These are phyloP conservation scores for Eurotiales sp. DNA, from an alignment of 2,329 filamentous ascomycete genomes.

Conservation along the genomic window DNA sequence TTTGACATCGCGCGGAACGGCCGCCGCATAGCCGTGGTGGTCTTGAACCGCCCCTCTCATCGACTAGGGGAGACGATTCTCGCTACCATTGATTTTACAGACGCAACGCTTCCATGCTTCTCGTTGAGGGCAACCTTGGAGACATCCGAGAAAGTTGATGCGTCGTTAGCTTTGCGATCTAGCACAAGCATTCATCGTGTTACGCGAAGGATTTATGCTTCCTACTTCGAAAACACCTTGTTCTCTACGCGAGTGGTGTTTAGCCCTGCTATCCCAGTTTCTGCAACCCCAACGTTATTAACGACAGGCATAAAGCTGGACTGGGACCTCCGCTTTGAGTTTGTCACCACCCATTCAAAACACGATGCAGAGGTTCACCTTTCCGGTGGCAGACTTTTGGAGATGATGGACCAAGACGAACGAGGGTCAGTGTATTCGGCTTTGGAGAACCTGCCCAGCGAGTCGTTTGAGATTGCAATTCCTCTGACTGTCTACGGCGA, in stretches of 20 bases:
- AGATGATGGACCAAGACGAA: slow-evolving; percentile 75
- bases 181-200: slow-evolving; percentile 81
- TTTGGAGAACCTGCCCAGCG: slow-evolving; percentile 72
- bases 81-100: slow-evolving; percentile 77
- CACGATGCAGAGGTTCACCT: slow-evolving; percentile 35
- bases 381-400: slow-evolving; percentile 58
- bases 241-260: slow-evolving; percentile 78
- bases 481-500: slow-evolving; percentile 74
- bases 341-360: slow-evolving; percentile 68
- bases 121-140: slow-evolving; percentile 81
- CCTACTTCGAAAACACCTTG: slow-evolving; percentile 75
- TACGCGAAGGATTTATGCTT: slow-evolving; percentile 75
- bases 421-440: slow-evolving; percentile 73
- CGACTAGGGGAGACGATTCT: slow-evolving; percentile 83
- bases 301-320: slow-evolving; percentile 83
- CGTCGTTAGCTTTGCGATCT: slow-evolving; percentile 75
- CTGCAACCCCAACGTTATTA: slow-evolving; percentile 84
- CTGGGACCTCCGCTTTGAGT: slow-evolving; percentile 89
- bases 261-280: slow-evolving; percentile 74
- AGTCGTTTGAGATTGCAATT: slow-evolving; percentile 87
- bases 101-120: slow-evolving; percentile 76
- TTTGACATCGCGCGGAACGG: slow-evolving; percentile 94
- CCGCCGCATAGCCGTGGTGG: slow-evolving; percentile 85
- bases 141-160: slow-evolving; percentile 77
- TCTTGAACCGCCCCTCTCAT: slow-evolving; percentile 83